Base-by-base conservation (phyloP, 2,329 filamentous ascomycete genomes). In the Aotearoamyces nothofagi region DNA sequence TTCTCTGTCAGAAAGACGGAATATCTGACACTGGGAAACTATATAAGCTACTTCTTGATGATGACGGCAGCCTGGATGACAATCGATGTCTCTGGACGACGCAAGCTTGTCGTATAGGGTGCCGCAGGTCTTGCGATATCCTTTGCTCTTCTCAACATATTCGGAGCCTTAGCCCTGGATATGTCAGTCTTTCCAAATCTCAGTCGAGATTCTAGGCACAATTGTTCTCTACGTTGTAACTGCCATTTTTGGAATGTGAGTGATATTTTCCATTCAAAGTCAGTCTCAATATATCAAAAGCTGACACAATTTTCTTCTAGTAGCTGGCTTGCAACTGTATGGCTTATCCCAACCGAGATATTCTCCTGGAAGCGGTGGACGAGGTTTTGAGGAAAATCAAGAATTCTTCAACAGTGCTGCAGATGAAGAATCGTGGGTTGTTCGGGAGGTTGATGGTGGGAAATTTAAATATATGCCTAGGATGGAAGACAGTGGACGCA, bases 1-100 rank as follows among this genome's bases (percentile, higher is more conserved):
- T 69, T 73, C 43, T 45, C 48, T 11, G 57, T 61, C 19, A 50
- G 49, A 4, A 50, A 49, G 10, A 60, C 68, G 1, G 68, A 75
- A 44, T 64, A 60, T 35, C 49, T 71, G 9, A 73, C 68, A 1
- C 56, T 70, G 25, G 66, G 56, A 15, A 75, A 75, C 48, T 74
- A 72, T 48, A 49, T 67, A 22, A 68, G 60, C 11, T 74, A 75
- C 46, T 66, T 72, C 41, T 37, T 63, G 27, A 58, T 69, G 38
- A 74, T 73, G 69, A 72, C 66, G 1, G 46, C 68, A 7, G 66
- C 68, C 4, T 74, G 68, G 68, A 46, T 69, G 11, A 53, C 66
- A 7, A 69, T 75, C 35, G 65, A 69, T 38, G 60, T 58, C 2
- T 46, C 67, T 2, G 66, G 67, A 6, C 59, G 66, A 3, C 58